Conservation (phyloP, 2,329 filamentous ascomycete species). For the Cercospora zeina region DNA sequence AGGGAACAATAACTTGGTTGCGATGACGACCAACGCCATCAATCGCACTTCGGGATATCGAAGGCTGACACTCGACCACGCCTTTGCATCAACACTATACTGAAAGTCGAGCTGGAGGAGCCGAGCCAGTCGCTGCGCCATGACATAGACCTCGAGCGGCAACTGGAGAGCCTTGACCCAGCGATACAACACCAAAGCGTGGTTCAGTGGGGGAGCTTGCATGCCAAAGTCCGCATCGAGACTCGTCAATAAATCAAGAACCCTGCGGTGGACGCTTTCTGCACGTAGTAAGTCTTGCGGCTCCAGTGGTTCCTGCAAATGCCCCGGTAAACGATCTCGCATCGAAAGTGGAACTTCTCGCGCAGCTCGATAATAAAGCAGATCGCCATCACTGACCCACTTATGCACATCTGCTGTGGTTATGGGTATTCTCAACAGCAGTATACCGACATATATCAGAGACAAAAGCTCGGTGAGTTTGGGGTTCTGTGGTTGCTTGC, state of each 20-base stretch:
- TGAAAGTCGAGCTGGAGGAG: conserved; percentile 57
- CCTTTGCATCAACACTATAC: conserved; percentile 46
- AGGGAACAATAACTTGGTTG: conserved; percentile 77
- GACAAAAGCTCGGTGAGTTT: conserved; percentile 72
- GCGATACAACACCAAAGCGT: conserved; percentile 65
- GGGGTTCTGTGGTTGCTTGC: conserved; percentile 55
- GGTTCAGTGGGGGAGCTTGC: conserved; percentile 70
- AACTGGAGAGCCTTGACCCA: conserved; percentile 71
- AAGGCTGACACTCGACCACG: conserved; percentile 48
- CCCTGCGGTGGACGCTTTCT: conserved; percentile 63
- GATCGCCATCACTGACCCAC: conserved; percentile 66
- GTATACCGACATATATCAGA: conserved; percentile 75
- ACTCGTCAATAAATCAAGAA: conserved; percentile 62
- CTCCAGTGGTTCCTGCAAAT: conserved; percentile 62
- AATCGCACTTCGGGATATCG: conserved; percentile 75
- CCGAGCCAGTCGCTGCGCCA: conserved; percentile 58
- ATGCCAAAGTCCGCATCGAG: conserved; percentile 70
- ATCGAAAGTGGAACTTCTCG: conserved; percentile 63
- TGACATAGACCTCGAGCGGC: conserved; percentile 67
- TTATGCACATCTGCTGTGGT: conserved; percentile 68
- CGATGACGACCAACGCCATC: conserved; percentile 68
- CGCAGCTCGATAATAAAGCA: conserved; percentile 69
- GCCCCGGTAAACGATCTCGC: conserved; percentile 62
- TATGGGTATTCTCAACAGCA: conserved; percentile 75
- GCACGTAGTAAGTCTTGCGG: conserved; percentile 49